A percentile compares a stretch with the other conserved stretches of the same genome.
phyloP scores from a whole-genome alignment of 768 basidiomycete genomes.

The Candolleomyces aberdarensis region DNA sequence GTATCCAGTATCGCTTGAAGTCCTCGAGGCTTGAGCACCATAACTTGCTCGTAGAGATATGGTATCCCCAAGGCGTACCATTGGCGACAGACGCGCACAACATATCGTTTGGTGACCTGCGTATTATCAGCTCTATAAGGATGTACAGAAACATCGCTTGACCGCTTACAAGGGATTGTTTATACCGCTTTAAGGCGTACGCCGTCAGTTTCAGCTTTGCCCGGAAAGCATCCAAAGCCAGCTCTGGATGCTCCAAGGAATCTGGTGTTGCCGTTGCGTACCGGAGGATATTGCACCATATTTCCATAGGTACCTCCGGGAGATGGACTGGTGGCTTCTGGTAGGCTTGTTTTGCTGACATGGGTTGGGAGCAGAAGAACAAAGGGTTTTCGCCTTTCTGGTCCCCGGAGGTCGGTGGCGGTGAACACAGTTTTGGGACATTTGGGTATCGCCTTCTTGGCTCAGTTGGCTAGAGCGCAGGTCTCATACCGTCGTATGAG shows the following conservation, averaged over 20 bases:
- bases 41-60: conserved; percentile 23
- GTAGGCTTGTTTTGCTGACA: conserved; percentile 5
- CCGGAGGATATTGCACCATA: conserved; percentile 2
- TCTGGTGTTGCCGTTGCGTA: conserved; percentile 1
- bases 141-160: neutral
- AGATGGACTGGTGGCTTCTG: neutral
- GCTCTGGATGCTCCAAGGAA: neutral
- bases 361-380: neutral
- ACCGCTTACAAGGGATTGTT: neutral
- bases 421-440: neutral
- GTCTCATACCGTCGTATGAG: conserved; percentile 8
- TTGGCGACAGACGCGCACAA: conserved; percentile 23
- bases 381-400: neutral
- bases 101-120: conserved; percentile 22
- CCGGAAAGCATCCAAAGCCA: neutral
- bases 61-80: conserved; percentile 20
- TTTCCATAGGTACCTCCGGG: neutral
- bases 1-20: neutral
- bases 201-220: neutral
- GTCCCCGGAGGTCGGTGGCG: neutral
- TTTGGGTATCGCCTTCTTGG: conserved; percentile 1
- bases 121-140: neutral
- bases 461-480: conserved; percentile 14
- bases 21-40: conserved; percentile 3
- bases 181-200: neutral